Percentiles rank a stretch among this genome's conserved stretches.
Conservation (phyloP, 1,284 basidiomycete genomes). For the Boletus semigastroideus region DNA sequence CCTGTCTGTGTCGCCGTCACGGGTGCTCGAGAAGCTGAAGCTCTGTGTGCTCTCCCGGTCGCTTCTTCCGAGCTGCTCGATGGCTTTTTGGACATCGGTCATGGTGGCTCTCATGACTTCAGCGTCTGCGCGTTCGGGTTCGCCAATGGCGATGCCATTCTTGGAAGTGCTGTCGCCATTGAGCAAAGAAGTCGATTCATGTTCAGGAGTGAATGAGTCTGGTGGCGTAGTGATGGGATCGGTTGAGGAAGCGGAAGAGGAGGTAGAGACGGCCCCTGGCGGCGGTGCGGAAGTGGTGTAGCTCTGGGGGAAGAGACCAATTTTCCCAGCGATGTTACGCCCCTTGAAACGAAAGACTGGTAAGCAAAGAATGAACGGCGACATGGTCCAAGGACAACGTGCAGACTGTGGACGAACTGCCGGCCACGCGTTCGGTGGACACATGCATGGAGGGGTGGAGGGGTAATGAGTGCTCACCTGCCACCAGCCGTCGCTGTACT, state of each 20-base stretch:
- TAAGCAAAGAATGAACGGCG: conserved; percentile 26
- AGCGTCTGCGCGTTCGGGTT: conserved; percentile 27
- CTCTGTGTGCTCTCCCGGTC: conserved; percentile 56
- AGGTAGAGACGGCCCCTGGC: conserved; percentile 20
- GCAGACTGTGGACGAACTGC: conserved; percentile 4
- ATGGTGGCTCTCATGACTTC: conserved; percentile 82
- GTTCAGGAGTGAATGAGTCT: conserved; percentile 41
- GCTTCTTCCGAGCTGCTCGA: conserved; percentile 67
- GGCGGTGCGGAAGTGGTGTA: conserved; percentile 76
- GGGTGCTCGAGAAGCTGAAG: conserved; percentile 71
- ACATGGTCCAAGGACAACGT: conserved; percentile 23
- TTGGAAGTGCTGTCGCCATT: conserved; percentile 32
- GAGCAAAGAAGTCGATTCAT: conserved; percentile 38
- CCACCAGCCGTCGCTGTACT: conserved; percentile 99
- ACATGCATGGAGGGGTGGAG: conserved; percentile 2
- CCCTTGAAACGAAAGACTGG: conserved; percentile 53
- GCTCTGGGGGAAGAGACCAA: conserved; percentile 89
- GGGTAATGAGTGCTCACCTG: conserved; percentile 62
- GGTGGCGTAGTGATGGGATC: conserved; percentile 27
- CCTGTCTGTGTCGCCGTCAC: conserved; percentile 54
- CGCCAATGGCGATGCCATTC: conserved; percentile 29
- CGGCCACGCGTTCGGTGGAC: conserved; percentile 13
- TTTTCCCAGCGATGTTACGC: conserved; percentile 77
- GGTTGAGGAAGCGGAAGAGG: conserved; percentile 23
- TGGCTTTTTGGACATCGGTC: conserved; percentile 85